Base-by-base conservation (phyloP, 1,284 basidiomycete genomes). In the Trametes polyzona region DNA sequence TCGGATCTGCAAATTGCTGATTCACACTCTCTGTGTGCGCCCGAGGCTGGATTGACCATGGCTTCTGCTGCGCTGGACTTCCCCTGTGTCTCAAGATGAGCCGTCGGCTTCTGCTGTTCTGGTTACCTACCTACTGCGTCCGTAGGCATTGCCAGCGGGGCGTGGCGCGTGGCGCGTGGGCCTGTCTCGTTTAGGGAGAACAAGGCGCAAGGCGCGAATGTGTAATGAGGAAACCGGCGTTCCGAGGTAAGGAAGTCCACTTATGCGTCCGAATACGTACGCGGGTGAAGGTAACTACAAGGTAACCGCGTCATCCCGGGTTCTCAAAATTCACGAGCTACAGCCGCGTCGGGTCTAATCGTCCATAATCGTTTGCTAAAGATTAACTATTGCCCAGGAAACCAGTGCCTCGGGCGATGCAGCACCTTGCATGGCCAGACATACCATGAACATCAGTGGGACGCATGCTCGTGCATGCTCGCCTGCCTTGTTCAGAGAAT, bases 11-110 rank as follows among this genome's bases (percentile, higher is more conserved):
- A 47, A 42, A 36, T 35, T 27, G 43, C 27, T 29, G 55, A 55
- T 51, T 48, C 17, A 33, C 52, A 55, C 35, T 43, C 41, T 40
- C n/a, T 55, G 55, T 41, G 48, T 36, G 44, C 26, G 43, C 52
- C 33, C 44, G 43, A 32, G 29, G 16, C 42, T 32, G 17, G 16
- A 16, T 29, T 14, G 16, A 26, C 4, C 16, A 8, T 11, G 16
- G 35, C 52, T 40, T 47, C 52, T 47, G 19, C 43, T 40, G 21
- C 27, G 3, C 8, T 11, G 1, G 29, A 14, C 4, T 40, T 27
- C 27, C 19, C 41, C 36, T 21, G 23, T 26, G 42, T 52, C 51
- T 36, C 23, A 44, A 30, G 37, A 14, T 27, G 11, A 14, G 19
- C 39, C n/a, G 33, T 14, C 24, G 24, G 29, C 39, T 21, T 44